Conservation (phyloP, 2,329 filamentous ascomycete species). For the Xylariales sp. region DNA sequence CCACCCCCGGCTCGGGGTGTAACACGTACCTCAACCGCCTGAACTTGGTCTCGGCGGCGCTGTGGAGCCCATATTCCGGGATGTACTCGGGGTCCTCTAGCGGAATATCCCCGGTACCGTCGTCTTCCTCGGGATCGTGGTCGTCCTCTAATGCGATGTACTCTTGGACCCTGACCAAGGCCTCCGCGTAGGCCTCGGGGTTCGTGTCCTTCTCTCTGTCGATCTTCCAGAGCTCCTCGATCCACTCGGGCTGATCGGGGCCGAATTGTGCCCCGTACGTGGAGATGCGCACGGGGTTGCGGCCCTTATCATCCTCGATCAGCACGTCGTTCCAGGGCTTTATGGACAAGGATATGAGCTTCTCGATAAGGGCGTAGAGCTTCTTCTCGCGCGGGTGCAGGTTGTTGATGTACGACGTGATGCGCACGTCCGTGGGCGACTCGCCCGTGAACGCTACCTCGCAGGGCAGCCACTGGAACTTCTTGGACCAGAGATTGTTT, state of each 20-base stretch:
- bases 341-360: constrained; percentile 34
- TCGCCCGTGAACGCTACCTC: constrained; percentile 36
- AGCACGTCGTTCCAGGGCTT: constrained; percentile 38
- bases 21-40: background rate
- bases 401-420: constrained; percentile 56
- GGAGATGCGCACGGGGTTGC: background rate
- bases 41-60: background rate
- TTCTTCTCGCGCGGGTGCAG: constrained; percentile 59
- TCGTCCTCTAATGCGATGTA: background rate
- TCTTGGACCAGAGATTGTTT: background rate
- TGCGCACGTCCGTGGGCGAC: constrained; percentile 25
- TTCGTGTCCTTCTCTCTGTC: constrained; percentile 6
- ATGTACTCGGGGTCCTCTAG: background rate
- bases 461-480: constrained; percentile 45
- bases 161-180: background rate
- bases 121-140: background rate
- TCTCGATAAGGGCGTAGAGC: constrained; percentile 52
- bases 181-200: background rate
- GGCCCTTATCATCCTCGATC: constrained; percentile 1
- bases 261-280: background rate
- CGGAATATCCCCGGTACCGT: background rate
- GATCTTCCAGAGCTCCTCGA: background rate
- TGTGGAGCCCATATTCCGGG: background rate
- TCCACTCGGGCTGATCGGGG: background rate
- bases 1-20: background rate